Base-by-base conservation (phyloP, 768 basidiomycete species). In the Leccinum sublutescens region DNA sequence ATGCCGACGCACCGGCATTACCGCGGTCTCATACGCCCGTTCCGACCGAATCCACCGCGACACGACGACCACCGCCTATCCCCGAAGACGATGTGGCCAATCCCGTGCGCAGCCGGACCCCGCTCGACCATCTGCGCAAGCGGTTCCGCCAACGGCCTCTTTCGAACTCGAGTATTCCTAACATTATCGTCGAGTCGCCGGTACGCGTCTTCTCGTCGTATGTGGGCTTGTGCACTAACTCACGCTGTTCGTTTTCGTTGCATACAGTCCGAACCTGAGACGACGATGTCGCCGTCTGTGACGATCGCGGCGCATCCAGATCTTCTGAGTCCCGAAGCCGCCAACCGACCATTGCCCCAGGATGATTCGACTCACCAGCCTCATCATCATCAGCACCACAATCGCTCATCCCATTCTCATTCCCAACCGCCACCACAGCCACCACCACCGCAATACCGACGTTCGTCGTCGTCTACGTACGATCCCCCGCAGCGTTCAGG, bases 131-230 rank as follows among this genome's bases (percentile, higher is more conserved):
- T 52, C 61, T 75, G 53, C 61, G 68, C 25, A 54, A 68, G 34
- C 61, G 68, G 50, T 66, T 69, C 64, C 71, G 69, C 38, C 68
- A 69, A 50, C 74, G 75, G 4, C 67, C 68, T 2, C 47, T 59
- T 7, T 79, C 79, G 0, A 68, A 68, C 33, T 64, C 67, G 15
- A 76, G 73, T 11, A 72, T 81, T 19, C 78, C 76, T 3, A 71
- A 74, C 38, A 82, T 82, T 55, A 61, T 77, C 38, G 74, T 83
- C 31, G 75, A 80, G 66, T 75, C 82, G 15, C 82, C 82, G 12
- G 82, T 82, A 63, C 77, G 69, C 21, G 31, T 21, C 31, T 8
- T 10, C 55, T 2, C 9, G 5, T 45, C 48, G 7, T 49, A 23
- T 25, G 4, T 27, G 19, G 8, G 11, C 31, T 17, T 9, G 36